Conservation (phyloP, 2,329 filamentous ascomycete species). For the Neobulgaria alba region DNA sequence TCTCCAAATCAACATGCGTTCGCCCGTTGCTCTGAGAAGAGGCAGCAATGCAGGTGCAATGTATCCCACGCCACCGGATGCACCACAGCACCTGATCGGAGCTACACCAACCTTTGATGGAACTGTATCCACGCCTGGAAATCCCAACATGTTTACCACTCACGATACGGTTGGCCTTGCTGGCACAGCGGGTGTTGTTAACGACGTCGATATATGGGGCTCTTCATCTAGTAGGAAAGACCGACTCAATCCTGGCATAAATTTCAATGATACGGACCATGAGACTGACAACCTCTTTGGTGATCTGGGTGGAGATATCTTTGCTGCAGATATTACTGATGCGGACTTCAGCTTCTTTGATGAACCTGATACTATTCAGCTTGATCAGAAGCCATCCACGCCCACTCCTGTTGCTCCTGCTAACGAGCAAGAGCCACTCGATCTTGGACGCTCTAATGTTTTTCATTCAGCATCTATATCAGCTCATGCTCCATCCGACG, state of each 20-base stretch:
- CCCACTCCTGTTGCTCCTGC: constrained; percentile 3
- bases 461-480: neutral
- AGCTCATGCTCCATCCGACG: neutral
- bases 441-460: neutral
- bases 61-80: constrained; percentile 67
- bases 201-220: constrained; percentile 19
- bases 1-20: constrained; percentile 40
- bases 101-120: constrained; percentile 50
- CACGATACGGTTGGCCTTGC: constrained; percentile 32
- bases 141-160: constrained; percentile 25
- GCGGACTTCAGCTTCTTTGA: constrained; percentile 82
- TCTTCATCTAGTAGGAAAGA: constrained; percentile 19
- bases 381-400: constrained; percentile 15
- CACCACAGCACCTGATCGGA: constrained; percentile 43
- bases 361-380: constrained; percentile 37
- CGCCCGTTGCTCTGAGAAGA: constrained; percentile 43
- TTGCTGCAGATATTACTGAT: constrained; percentile 65
- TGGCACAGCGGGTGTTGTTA: constrained; percentile 11
- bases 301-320: constrained; percentile 61
- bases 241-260: constrained; percentile 12
- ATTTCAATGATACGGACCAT: constrained; percentile 22
- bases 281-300: constrained; percentile 49
- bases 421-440: constrained; percentile 2
- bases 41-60: constrained; percentile 46
- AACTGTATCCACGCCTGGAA: constrained; percentile 46